Evolutionary conservation across 495 filamentous ascomycete genomes (phyloP), one percentile per base, ranked within the genome.

Genomic region (Cenococcum geophilum): DNA sequence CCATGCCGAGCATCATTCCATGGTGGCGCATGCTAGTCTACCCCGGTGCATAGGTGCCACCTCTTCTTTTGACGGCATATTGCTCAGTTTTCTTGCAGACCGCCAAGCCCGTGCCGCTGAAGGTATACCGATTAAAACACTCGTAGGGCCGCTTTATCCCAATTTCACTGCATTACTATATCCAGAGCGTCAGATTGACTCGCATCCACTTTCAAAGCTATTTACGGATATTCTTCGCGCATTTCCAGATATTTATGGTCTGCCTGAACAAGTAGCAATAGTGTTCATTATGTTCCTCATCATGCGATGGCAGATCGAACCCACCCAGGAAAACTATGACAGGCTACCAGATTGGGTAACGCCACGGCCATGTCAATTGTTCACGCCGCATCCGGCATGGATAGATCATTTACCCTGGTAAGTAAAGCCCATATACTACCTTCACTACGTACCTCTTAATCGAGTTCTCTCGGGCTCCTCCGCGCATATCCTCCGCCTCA

Each of bases 231-330:
- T 93, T 60, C 76, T 92, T 0, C 75, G 81, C 42, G 85, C 82
- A 22, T 91, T 92, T 63, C 88, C 89, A 0, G 82, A 84, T 60
- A 79, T 95, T 8, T 75, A 74, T 12, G 73, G 74, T 1, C 77
- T 92, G 0, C 89, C 90, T 4, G 89, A 92, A 70, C 84, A 88
- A 65, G 82, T 91, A 3, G 89, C 83, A 18, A 80, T 91, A 5
- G 77, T 92, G n/a, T 89, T 87, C 65, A 73, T 81, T 68, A 92
- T 91, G 89, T 92, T 92, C 71, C 80, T 90, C 9, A 68, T 89
- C 54, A 89, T 91, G 86, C 84, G 89, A 1, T 95, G 89, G 89
- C 83, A 86, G 67, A 84, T 95, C 22, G 78, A 75, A 10, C 89
- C 89, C 0, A 89, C 89, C 4, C 77, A 75, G 49, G 85, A 88